These are phyloP conservation scores for Vitis riparia DNA, from an alignment of 164 flowering plant species.

Conservation along the genomic window DNA sequence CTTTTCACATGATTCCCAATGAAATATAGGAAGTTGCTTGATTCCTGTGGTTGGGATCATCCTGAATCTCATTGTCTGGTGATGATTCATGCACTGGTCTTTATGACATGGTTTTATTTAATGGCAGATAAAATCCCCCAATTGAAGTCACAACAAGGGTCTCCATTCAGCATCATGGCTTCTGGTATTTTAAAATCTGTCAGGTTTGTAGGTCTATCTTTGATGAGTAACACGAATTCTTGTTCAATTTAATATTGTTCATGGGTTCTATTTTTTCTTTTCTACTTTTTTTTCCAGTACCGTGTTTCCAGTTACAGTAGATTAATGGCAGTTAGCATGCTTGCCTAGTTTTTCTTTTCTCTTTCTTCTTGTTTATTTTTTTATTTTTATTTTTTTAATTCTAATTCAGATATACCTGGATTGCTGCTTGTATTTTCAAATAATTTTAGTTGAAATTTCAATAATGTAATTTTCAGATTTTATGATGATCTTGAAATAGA, in stretches of 20 bases:
- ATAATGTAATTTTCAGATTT: constrained; percentile 13
- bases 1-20: constrained; percentile 27
- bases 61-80: constrained; percentile 14
- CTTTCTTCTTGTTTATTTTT: too few species aligned
- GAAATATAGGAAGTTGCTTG: constrained; percentile 10
- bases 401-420: neutral
- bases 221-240: neutral
- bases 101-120: constrained; percentile 9
- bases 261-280: neutral
- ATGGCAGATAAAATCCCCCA: constrained; percentile 8
- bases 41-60: constrained; percentile 19
- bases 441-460: neutral
- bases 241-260: neutral
- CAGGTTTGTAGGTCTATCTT: constrained; percentile 29
- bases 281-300: too few species aligned
- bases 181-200: constrained; percentile 36
- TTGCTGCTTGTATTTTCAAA: neutral
- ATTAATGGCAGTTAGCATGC: too few species aligned
- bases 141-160: constrained; percentile 5
- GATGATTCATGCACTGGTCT: neutral
- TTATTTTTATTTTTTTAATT: too few species aligned
- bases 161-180: constrained; percentile 31
- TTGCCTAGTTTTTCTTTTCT: too few species aligned
- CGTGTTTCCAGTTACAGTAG: too few species aligned
- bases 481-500: constrained; percentile 11